Evolutionary conservation across 345 rosid species (phyloP), one percentile per base, ranked within the genome.

Genomic region (Salix brachista): DNA sequence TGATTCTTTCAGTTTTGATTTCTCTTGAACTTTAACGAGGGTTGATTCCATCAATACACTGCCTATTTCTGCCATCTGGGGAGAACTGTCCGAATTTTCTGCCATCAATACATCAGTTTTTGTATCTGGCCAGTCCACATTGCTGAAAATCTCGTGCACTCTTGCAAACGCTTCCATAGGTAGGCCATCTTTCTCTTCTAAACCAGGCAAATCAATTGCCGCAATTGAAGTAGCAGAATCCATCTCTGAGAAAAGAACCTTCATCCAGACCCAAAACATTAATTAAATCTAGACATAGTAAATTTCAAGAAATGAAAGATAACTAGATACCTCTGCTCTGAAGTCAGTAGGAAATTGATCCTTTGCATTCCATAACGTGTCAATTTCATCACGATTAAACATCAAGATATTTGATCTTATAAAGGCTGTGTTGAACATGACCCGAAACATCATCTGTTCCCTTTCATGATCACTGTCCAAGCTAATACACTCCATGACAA

Each of bases 171-270:
- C 93, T 88, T 89, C 93, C 85, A 83, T 72, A 39, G 93, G 87
- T 78, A 89, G 86, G 72, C 89, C 90, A 70, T 90, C 90, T 83
- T 85, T 88, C 67, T 87, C 91, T 78, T 86, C 93, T 66, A 81
- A 58, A 74, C 79, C 83, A 2, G 84, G 88, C 68, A 87, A 77
- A 84, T 85, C 91, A 86, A 88, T 30, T 74, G 87, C 74, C 81
- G 77, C 78, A 73, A 74, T 78, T 78, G 85, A 81, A 28, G 83
- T 77, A 78, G 83, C 80, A 77, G 87, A 75, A 81, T 82, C 88
- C 92, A 88, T 88, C 71, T 92, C 93, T 25, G 97, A 88, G 79
- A 90, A 90, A 54, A 89, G 76, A 86, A 88, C 89, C 97, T 92
- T 83, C 80, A 86, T 42, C 76, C 80, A 85, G 26, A 78, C 67